Evolutionary conservation across 2,329 filamentous ascomycete genomes (phyloP), one percentile per base, ranked within the genome.

Genomic region (Nigrograna mackinnonii): DNA sequence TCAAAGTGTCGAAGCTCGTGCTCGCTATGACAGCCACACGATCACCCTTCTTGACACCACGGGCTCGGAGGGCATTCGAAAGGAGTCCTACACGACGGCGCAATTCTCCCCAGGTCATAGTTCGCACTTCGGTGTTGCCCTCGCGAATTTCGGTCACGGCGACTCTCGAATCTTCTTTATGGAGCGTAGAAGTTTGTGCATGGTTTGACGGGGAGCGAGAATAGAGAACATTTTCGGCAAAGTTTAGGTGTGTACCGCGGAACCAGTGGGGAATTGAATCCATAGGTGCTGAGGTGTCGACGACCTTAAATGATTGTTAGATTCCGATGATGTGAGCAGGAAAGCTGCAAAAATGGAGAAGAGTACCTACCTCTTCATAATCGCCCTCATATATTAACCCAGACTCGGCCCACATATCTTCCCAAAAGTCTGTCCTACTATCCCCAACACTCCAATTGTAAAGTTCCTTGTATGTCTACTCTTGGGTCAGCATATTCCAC

Each of bases 181-280:
- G 73, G 4, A 62, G 52, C 0, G 73, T 87, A 6, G 75, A 75
- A 4, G 75, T 72, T 18, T 73, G 59, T 2, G 71, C 76, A 0
- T 71, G 64, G 7, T 75, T 58, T n/a, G 69, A 62, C 0, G 68
- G 57, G 2, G 68, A 60, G 3, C 64, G 62, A 1, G 78, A 78
- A 71, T 81, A 91, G 19, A 95, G 80, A 19, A 90, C 68, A 60
- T 94, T 95, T 70, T 95, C 89, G 4, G 88, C 85, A 61, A 85
- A 92, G 58, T 91, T 95, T 54, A 94, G 66, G 4, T 74, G 70
- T 1, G 91, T 77, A 21, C 89, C 89, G 1, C 82, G 71, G 64
- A 94, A 95, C 89, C 89, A 95, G 30, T 75, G 70, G 0, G 89
- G 89, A 4, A 92, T 77, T 13, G 75, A 73, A 46, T 89, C 84